phyloP scores from a whole-genome alignment of 2,329 filamentous ascomycete species.

The Pseudogymnoascus sp. region DNA sequence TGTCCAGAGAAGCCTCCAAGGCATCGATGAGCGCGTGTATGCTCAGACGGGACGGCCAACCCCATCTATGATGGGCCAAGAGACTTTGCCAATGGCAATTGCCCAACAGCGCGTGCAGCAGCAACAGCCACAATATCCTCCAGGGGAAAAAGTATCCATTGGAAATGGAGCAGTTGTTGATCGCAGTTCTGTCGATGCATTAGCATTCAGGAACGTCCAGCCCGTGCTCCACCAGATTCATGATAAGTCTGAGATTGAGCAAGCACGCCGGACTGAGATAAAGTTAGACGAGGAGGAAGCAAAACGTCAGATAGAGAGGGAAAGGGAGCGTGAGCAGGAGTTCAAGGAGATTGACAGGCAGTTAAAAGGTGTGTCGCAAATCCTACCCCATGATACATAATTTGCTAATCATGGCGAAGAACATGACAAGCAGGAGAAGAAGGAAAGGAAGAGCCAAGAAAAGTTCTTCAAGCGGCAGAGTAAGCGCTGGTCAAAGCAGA shows the following conservation, averaged over 20 bases:
- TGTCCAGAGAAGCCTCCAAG: slow-evolving; percentile 68
- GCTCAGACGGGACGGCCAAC: slow-evolving; percentile 66
- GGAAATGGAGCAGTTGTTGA: slow-evolving; percentile 77
- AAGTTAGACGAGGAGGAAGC: slow-evolving; percentile 57
- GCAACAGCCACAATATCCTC: slow-evolving; percentile 29
- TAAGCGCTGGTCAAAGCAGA: slow-evolving; percentile 39
- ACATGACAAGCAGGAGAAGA: slow-evolving; percentile 31
- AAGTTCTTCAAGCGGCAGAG: slow-evolving; percentile 39
- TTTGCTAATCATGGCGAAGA: background rate
- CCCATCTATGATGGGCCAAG: slow-evolving; percentile 60
- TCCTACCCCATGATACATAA: background rate
- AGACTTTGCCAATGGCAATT: slow-evolving; percentile 54
- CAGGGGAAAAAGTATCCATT: slow-evolving; percentile 49
- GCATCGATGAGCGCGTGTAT: slow-evolving; percentile 75
- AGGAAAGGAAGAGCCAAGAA: slow-evolving; percentile 40
- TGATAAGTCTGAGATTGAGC: slow-evolving; percentile 64
- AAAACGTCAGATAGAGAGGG: slow-evolving; percentile 48
- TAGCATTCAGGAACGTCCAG: slow-evolving; percentile 69
- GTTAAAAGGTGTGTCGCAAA: slow-evolving; percentile 46
- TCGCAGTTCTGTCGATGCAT: slow-evolving; percentile 66
- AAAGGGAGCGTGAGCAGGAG: slow-evolving; percentile 48
- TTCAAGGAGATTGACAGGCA: slow-evolving; percentile 45
- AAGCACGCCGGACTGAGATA: slow-evolving; percentile 55
- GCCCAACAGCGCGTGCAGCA: slow-evolving; percentile 46
- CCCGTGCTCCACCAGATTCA: slow-evolving; percentile 80